A percentile compares a stretch with the other conserved stretches of the same genome.
Conservation (phyloP, 2,329 filamentous ascomycete genomes). For the Colletotrichum nymphaeae region DNA sequence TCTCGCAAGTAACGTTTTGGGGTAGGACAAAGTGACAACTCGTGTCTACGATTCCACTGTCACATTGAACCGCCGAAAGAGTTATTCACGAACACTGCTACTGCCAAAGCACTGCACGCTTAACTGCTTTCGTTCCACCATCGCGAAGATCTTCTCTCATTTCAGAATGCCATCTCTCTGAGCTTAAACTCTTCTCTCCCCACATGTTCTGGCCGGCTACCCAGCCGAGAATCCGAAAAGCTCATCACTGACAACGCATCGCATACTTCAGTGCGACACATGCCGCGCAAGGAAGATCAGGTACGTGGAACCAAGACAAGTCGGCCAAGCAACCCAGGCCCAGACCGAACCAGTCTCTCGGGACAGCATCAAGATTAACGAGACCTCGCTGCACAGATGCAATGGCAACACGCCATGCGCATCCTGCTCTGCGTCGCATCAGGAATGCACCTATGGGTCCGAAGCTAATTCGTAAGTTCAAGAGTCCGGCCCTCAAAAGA, state of each 20-base stretch:
- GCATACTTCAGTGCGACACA: slow-evolving; percentile 54
- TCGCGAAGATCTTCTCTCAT: neutral
- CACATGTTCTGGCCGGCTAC: neutral
- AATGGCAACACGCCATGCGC: slow-evolving; percentile 59
- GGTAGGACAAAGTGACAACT: neutral
- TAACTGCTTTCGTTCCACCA: neutral
- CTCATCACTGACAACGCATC: slow-evolving; percentile 10
- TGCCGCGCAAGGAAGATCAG: slow-evolving; percentile 61
- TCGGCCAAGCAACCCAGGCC: slow-evolving; percentile 18
- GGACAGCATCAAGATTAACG: slow-evolving; percentile 16
- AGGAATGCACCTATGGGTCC: slow-evolving; percentile 54
- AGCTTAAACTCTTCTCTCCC: neutral
- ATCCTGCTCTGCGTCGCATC: slow-evolving; percentile 48
- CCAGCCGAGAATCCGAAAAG: neutral
- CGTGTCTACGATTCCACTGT: neutral
- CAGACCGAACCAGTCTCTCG: slow-evolving; percentile 16
- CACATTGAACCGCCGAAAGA: neutral
- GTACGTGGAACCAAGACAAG: slow-evolving; percentile 40
- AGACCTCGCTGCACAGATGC: slow-evolving; percentile 48
- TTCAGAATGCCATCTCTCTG: neutral
- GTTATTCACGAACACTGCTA: neutral
- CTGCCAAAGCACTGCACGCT: neutral
- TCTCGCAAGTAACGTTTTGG: neutral
- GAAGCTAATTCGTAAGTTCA: slow-evolving; percentile 56
- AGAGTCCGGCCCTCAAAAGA: too few species aligned